Conservation (phyloP, 805 yeast genomes). For the Kodamaea laetipori region DNA sequence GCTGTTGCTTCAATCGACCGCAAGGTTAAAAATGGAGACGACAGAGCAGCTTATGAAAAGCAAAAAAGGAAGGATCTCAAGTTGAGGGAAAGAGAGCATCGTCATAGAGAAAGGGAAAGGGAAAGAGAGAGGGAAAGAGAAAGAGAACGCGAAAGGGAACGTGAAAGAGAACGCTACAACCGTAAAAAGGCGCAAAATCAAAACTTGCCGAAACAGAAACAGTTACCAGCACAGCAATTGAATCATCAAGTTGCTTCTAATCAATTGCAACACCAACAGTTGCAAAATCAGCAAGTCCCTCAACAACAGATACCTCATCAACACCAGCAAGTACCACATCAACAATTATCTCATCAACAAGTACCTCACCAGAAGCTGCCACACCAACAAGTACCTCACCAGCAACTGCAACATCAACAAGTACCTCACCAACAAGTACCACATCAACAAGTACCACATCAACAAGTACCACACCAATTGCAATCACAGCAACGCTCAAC, state of each 20-base stretch:
- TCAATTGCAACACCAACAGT: background rate
- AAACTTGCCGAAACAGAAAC: background rate
- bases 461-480: conserved; percentile 1
- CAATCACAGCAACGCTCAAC: conserved; percentile 2
- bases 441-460: conserved; percentile 3
- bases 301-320: background rate
- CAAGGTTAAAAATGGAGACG: conserved; percentile 2
- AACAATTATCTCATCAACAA: background rate
- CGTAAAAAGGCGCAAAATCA: background rate
- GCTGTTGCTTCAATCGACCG: conserved; percentile 6
- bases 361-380: background rate
- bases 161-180: conserved; percentile 2
- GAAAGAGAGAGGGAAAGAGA: conserved; percentile 8
- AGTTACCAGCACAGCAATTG: background rate
- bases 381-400: background rate
- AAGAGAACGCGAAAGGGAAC: conserved; percentile 6
- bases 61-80: conserved; percentile 1
- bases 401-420: conserved; percentile 4
- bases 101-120: conserved; percentile 3
- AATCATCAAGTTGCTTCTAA: background rate
- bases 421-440: background rate
- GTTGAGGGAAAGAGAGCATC: conserved; percentile 4
- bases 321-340: conserved; percentile 1
- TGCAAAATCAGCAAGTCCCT: background rate
- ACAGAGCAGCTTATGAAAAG: conserved; percentile 3